phyloP scores from a whole-genome alignment of 1,284 basidiomycete genomes.

The Ustilago vetiveriae region DNA sequence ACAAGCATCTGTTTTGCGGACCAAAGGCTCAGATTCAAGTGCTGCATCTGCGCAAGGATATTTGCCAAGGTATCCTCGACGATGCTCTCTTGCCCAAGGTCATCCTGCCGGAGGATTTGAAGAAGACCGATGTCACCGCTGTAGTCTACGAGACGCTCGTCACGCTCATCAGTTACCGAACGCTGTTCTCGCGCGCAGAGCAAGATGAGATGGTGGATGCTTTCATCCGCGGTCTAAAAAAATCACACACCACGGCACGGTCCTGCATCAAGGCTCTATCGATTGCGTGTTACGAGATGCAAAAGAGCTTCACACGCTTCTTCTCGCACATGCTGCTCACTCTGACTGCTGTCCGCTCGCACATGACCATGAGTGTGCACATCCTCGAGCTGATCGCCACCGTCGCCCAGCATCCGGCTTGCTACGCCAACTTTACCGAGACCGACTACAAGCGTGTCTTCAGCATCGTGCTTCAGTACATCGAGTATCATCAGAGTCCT shows the following conservation, averaged over 20 bases:
- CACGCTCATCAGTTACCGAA: conserved; percentile 86
- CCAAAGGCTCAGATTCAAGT: conserved; percentile 78
- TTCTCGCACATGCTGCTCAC: conserved; percentile 82
- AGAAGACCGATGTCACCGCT: conserved; percentile 80
- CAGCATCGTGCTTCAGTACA: conserved; percentile 91
- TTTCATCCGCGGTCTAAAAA: conserved; percentile 79
- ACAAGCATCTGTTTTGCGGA: conserved; percentile 97
- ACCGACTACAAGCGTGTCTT: conserved; percentile 93
- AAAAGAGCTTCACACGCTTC: conserved; percentile 81
- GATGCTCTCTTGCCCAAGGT: conserved; percentile 74
- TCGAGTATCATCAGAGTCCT: conserved; percentile 74
- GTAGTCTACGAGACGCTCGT: conserved; percentile 87
- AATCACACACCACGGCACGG: conserved; percentile 83
- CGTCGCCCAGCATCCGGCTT: conserved; percentile 79
- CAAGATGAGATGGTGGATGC: conserved; percentile 80
- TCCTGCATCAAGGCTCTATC: conserved; percentile 91
- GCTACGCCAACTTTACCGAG: conserved; percentile 93
- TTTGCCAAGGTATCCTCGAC: conserved; percentile 76
- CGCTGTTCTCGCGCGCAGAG: conserved; percentile 77
- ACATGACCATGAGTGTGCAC: conserved; percentile 90
- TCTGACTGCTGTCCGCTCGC: conserved; percentile 93
- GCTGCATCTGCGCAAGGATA: conserved; percentile 74
- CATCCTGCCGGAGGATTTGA: conserved; percentile 71
- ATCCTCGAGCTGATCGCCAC: conserved; percentile 92
- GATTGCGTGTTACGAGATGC: conserved; percentile 87